Percentiles rank a stretch among this genome's conserved stretches.
Evolutionary conservation across 2,329 filamentous ascomycete genomes (phyloP).

Genomic region (Sclerotinia glacialis): DNA sequence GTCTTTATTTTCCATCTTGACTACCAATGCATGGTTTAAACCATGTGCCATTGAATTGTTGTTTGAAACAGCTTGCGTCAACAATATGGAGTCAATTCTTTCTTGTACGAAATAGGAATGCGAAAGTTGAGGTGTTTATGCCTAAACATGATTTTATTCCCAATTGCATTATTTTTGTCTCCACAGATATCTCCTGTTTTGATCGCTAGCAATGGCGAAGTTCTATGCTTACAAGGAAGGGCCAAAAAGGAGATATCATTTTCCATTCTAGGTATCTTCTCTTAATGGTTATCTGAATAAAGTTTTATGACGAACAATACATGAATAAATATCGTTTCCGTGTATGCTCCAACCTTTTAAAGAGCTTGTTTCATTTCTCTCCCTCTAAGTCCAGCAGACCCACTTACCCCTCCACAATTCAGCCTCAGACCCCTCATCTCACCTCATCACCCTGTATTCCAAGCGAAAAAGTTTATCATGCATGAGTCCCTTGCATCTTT

Average conservation of each 20-base stretch:
- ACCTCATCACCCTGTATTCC: not conserved
- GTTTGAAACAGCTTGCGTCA: not conserved
- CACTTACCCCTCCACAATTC: constrained; percentile 6
- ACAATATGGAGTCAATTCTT: not conserved
- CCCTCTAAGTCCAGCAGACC: not conserved
- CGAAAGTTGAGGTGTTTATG: not conserved
- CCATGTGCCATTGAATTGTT: not conserved
- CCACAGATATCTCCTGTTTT: not conserved
- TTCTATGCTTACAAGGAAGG: not conserved
- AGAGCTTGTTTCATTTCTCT: not conserved
- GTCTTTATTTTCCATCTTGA: not conserved
- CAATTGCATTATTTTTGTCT: not conserved
- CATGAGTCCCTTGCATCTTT: too few relatives aligned
- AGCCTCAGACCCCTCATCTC: constrained; percentile 2
- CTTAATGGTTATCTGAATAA: not conserved
- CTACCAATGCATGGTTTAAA: not conserved
- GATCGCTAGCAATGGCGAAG: not conserved
- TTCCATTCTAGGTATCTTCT: not conserved
- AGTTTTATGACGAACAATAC: not conserved
- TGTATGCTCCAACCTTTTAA: not conserved
- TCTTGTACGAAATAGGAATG: constrained; percentile 7
- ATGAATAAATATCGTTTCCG: not conserved
- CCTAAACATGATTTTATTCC: not conserved
- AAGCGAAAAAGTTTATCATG: not conserved
- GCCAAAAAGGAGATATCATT: not conserved